Evolutionary conservation across 306 rosid species (phyloP).

Genomic region (Dalbergia cochinchinensis): DNA sequence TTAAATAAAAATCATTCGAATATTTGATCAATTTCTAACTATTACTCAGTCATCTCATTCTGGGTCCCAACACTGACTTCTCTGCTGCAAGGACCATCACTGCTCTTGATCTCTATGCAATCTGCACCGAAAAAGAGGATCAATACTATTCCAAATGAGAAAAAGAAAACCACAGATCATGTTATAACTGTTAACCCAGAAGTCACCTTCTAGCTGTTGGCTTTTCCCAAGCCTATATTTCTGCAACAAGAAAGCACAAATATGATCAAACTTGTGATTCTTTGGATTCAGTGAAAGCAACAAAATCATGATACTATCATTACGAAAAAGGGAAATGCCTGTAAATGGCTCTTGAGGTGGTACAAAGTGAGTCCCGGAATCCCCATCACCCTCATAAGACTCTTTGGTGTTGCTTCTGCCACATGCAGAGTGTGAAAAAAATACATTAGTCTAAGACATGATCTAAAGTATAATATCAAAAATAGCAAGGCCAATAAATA

Average conservation of each 20-base stretch:
- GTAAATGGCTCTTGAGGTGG: slow-evolving; percentile 95
- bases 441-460: slow-evolving; percentile 28
- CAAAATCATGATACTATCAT: slow-evolving; percentile 37
- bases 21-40: slow-evolving; percentile 38
- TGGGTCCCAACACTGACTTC: slow-evolving; percentile 53
- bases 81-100: slow-evolving; percentile 53
- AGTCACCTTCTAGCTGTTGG: slow-evolving; percentile 74
- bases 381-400: slow-evolving; percentile 82
- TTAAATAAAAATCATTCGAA: slow-evolving; percentile 12
- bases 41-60: slow-evolving; percentile 68
- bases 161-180: slow-evolving; percentile 35
- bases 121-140: slow-evolving; percentile 55
- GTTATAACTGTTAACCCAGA: slow-evolving; percentile 28
- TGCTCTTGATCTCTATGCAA: slow-evolving; percentile 59
- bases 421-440: slow-evolving; percentile 25
- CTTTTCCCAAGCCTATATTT: slow-evolving; percentile 87
- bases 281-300: slow-evolving; percentile 38
- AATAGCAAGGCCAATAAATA: not conserved
- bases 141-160: slow-evolving; percentile 30
- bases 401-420: slow-evolving; percentile 91
- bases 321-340: slow-evolving; percentile 52
- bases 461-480: slow-evolving; percentile 20
- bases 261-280: slow-evolving; percentile 25
- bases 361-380: slow-evolving; percentile 81
- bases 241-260: slow-evolving; percentile 53